Conservation (phyloP, 352 stramenopile genomes). For the Globisporangium cylindrosporum region DNA sequence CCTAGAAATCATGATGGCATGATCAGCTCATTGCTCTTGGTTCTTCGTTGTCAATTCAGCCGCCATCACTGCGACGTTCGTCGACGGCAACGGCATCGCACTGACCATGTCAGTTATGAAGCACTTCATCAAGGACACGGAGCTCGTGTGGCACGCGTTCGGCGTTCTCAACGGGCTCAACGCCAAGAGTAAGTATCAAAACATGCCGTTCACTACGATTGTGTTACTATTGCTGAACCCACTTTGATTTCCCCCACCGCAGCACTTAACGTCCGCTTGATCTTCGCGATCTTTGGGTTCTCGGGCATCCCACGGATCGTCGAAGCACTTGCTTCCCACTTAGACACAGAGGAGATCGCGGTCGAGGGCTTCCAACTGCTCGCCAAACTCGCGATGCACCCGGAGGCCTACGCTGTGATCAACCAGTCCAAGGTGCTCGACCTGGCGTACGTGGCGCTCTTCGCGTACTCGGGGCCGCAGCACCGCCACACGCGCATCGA, state of each 20-base stretch:
- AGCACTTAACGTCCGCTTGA: constrained; percentile 47
- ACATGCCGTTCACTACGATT: too few species aligned
- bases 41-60: constrained; percentile 22
- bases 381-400: constrained; percentile 39
- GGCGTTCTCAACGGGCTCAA: constrained; percentile 69
- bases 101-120: constrained; percentile 51
- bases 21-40: not conserved
- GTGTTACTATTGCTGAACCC: too few species aligned
- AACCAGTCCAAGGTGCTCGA: constrained; percentile 70
- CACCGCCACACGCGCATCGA: constrained; percentile 63
- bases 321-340: constrained; percentile 58
- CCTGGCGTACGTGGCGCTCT: constrained; percentile 66
- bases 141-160: constrained; percentile 72
- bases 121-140: constrained; percentile 48
- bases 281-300: constrained; percentile 46
- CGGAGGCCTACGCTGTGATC: constrained; percentile 43
- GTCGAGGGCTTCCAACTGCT: constrained; percentile 77
- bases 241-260: too few species aligned
- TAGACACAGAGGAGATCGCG: constrained; percentile 72
- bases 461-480: constrained; percentile 55
- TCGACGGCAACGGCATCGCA: constrained; percentile 60
- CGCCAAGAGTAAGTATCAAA: constrained; percentile 33
- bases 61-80: constrained; percentile 50
- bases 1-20: not conserved
- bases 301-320: constrained; percentile 61